These are phyloP conservation scores for Withania somnifera DNA, from an alignment of 305 asterid species.

Conservation along the genomic window DNA sequence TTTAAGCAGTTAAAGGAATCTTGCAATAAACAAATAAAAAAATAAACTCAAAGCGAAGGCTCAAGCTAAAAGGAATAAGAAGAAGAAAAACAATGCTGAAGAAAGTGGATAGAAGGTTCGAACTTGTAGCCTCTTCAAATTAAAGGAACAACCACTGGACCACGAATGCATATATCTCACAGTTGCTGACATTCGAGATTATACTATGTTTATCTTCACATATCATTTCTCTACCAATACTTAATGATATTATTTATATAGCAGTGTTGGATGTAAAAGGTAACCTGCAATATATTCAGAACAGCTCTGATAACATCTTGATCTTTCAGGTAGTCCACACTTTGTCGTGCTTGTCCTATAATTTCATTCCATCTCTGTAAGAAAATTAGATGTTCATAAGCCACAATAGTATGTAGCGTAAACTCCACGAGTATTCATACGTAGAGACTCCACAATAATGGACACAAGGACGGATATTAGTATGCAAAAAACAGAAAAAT, in stretches of 20 bases:
- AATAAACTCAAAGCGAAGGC: neutral
- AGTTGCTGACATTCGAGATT: neutral
- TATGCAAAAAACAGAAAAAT: neutral
- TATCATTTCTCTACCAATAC: neutral
- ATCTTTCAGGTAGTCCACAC: conserved; percentile 87
- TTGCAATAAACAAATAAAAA: neutral
- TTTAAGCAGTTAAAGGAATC: neutral
- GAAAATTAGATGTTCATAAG: conserved; percentile 18
- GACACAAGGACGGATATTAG: neutral
- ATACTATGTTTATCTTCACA: neutral
- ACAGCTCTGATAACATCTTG: conserved; percentile 80
- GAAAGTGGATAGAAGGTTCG: neutral
- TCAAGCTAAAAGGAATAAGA: neutral
- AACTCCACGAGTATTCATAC: neutral
- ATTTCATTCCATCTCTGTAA: conserved; percentile 94
- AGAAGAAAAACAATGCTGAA: neutral
- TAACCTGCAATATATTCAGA: conserved; percentile 92
- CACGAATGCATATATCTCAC: neutral
- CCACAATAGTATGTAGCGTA: neutral
- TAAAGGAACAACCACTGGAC: neutral
- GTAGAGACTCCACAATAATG: neutral
- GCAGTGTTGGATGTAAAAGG: neutral
- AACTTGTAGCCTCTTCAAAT: neutral
- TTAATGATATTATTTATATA: neutral
- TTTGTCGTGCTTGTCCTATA: conserved; percentile 83